Conservation (phyloP, 352 stramenopile genomes). For the Globisporangium ultimum region DNA sequence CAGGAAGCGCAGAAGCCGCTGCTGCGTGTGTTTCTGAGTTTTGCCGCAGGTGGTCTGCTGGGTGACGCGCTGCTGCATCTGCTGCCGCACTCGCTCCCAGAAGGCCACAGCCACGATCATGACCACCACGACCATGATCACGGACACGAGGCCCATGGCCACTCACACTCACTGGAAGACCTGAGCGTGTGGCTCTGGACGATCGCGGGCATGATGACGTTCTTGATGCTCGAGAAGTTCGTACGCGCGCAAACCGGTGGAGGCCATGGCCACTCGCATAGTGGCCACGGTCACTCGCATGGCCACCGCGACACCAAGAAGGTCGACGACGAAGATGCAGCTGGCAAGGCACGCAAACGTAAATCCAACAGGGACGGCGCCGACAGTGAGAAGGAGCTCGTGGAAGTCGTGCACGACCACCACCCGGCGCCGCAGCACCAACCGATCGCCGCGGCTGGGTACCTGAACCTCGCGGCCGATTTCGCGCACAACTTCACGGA, state of each 20-base stretch:
- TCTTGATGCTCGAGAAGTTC: conserved; percentile 83
- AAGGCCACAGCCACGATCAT: conserved; percentile 19
- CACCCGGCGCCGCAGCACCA: conserved; percentile 18
- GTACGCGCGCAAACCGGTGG: conserved; percentile 61
- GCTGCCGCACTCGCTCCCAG: conserved; percentile 82
- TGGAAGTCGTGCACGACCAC: conserved; percentile 19
- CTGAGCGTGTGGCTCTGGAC: conserved; percentile 75
- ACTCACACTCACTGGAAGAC: conserved; percentile 62
- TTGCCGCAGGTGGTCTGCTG: conserved; percentile 83
- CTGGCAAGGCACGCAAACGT: conserved; percentile 23
- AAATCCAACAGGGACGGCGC: conserved; percentile 31
- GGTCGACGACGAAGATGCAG: conserved; percentile 19
- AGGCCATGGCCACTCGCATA: conserved; percentile 21
- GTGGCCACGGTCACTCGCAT: conserved; percentile 32
- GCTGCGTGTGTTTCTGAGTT: conserved; percentile 85
- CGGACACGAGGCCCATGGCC: conserved; percentile 19
- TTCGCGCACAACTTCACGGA: conserved; percentile 94
- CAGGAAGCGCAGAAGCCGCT: conserved; percentile 63
- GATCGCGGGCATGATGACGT: conserved; percentile 66
- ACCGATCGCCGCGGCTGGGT: conserved; percentile 76
- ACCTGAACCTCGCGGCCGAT: conserved; percentile 90
- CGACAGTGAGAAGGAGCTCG: conserved; percentile 15
- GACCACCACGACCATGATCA: conserved; percentile 23
- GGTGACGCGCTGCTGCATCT: conserved; percentile 90
- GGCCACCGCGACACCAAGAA: conserved; percentile 19